Conservation (phyloP, 805 yeast genomes). For the Suhomyces kilbournensis region DNA sequence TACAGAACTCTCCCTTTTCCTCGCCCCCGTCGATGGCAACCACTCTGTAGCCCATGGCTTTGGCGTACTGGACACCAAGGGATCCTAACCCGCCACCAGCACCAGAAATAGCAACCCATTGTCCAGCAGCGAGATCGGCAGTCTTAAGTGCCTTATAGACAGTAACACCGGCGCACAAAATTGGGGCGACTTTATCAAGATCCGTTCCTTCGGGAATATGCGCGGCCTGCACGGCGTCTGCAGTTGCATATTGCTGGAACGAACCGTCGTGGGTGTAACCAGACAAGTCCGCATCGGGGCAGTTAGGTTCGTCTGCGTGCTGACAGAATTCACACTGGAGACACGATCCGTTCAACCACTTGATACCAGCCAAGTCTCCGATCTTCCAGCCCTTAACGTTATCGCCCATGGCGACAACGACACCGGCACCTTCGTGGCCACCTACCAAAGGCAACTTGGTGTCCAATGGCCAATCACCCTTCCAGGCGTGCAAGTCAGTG, state of each 20-base stretch:
- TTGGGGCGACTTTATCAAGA: slow-evolving; percentile 56
- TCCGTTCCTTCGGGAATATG: slow-evolving; percentile 54
- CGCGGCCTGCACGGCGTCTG: slow-evolving; percentile 64
- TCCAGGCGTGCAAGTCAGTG: slow-evolving; percentile 48
- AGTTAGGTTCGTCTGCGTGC: slow-evolving; percentile 46
- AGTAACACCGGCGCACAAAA: slow-evolving; percentile 66
- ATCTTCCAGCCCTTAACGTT: slow-evolving; percentile 43
- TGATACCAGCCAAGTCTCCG: slow-evolving; percentile 44
- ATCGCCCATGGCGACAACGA: slow-evolving; percentile 40
- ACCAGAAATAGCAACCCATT: slow-evolving; percentile 75
- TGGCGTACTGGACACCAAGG: slow-evolving; percentile 71
- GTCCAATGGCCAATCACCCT: slow-evolving; percentile 46
- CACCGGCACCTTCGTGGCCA: slow-evolving; percentile 51
- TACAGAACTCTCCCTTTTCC: slow-evolving; percentile 49
- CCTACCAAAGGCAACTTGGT: slow-evolving; percentile 47
- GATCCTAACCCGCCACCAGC: slow-evolving; percentile 84
- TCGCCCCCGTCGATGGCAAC: slow-evolving; percentile 74
- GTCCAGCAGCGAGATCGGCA: slow-evolving; percentile 57
- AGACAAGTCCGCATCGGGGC: slow-evolving; percentile 64
- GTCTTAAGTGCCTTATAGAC: slow-evolving; percentile 67
- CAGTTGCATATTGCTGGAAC: slow-evolving; percentile 65
- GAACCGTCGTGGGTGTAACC: slow-evolving; percentile 76
- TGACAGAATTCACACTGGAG: slow-evolving; percentile 42
- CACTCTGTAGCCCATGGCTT: slow-evolving; percentile 68
- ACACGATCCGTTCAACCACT: slow-evolving; percentile 48